Percentiles rank a stretch among this genome's conserved stretches.
phyloP scores from a whole-genome alignment of 2,329 filamentous ascomycete genomes.

The Fusarium humuli region DNA sequence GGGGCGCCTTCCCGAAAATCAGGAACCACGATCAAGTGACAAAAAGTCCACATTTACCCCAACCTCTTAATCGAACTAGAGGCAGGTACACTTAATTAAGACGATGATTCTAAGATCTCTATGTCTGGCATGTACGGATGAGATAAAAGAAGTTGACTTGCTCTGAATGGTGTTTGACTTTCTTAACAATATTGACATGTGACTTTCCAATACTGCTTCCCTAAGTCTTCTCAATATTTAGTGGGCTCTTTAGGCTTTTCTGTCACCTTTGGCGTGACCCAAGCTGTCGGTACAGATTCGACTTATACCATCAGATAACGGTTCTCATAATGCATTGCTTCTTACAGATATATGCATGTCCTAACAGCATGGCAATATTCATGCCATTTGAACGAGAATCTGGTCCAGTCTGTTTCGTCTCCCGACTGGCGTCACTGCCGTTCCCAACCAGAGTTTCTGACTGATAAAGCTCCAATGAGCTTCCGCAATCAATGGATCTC shows the following conservation, averaged over 20 bases:
- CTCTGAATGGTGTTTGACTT: not conserved
- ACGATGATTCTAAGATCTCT: not conserved
- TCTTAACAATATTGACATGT: not conserved
- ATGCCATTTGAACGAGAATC: not conserved
- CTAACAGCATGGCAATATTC: too few species aligned
- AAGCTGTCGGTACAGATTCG: slow-evolving; percentile 13
- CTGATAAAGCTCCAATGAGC: not conserved
- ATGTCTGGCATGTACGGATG: not conserved
- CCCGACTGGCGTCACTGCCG: not conserved
- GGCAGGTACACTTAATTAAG: not conserved
- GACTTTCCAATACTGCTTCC: not conserved
- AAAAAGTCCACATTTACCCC: not conserved
- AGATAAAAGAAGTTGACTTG: too few species aligned
- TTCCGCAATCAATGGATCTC: not conserved
- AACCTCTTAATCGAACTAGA: not conserved
- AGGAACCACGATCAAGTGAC: slow-evolving; percentile 7
- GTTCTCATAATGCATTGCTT: too few species aligned
- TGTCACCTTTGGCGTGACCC: not conserved
- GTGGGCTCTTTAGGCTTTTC: not conserved
- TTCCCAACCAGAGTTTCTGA: not conserved
- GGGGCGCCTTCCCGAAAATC: slow-evolving; percentile 22
- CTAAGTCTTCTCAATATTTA: not conserved
- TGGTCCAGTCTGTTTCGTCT: not conserved
- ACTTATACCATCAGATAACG: not conserved
- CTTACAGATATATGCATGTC: too few species aligned